Base-by-base conservation (phyloP, 306 rosid genomes). In the Luffa aegyptiaca region DNA sequence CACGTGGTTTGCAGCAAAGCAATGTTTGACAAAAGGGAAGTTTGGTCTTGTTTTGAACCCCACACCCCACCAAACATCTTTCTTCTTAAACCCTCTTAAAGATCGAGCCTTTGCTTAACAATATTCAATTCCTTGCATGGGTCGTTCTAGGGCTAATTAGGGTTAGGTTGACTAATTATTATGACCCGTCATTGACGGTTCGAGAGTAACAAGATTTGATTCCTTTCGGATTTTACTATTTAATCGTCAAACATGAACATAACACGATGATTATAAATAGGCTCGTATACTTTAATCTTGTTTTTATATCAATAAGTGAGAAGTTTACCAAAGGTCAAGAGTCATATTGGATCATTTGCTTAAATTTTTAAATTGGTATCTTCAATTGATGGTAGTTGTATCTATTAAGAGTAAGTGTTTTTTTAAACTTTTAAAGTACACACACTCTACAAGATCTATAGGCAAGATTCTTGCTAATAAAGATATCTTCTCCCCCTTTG, bases 1-100 rank as follows among this genome's bases (percentile, higher is more conserved):
- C 95, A 91, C 93, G 97, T 93, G 95, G 89, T 84, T 80, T 80
- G 82, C 90, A 87, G 85, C 83, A 85, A 84, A 80, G 83, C 5
- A 11, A 81, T 26, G 73, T 49, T 70, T 42, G 76, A 82, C 84
- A 81, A 64, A 39, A 56, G 75, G 66, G 82, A 80, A 48, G 45
- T 20, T 51, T 39, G 62, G 37, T 58, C 51, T 77, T 56, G 35
- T 10, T 65, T 41, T 66, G 20, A 57, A 51, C 76, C 62, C 82
- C 77, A 65, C 78, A 44, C 5, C 36, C 55, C 77, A 72, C 56
- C 58, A 46, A 72, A 48, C 39, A 45, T 20, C 5, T 12, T 70
- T 11, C 55, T 10, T 16, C 71, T 64, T 16, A 16, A 46, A 41
- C 6, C 16, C 75, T 17, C 12, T 13, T 37, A 12, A 33, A 7